Percentiles rank a stretch among this genome's conserved stretches.
Evolutionary conservation across 1,139 yeast species (phyloP).

Genomic region (Taiozyma sp.): DNA sequence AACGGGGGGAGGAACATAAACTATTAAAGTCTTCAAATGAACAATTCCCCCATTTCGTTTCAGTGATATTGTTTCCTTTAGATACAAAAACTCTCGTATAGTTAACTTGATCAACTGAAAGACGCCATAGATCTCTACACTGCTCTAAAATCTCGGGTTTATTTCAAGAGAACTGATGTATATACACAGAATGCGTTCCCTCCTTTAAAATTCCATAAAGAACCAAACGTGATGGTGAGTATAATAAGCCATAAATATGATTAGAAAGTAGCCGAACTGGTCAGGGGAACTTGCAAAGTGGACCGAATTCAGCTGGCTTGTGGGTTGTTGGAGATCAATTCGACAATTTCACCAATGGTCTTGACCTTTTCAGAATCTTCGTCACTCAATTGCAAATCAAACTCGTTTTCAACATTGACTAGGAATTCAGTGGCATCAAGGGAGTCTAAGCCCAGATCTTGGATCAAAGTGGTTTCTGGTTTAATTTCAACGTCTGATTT

Average conservation of each 20-base stretch:
- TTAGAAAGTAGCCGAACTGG: not conserved
- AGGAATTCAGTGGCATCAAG: conserved; percentile 66
- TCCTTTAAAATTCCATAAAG: not conserved
- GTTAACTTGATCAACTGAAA: no score
- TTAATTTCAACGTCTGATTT: conserved; percentile 24
- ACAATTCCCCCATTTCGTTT: no score
- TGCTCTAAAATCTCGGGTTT: not conserved
- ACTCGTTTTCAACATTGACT: conserved; percentile 68
- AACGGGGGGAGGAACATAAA: no score
- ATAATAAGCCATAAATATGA: not conserved
- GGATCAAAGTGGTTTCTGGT: conserved; percentile 25
- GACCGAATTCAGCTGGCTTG: conserved; percentile 24
- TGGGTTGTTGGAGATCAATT: conserved; percentile 41
- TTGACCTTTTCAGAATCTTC: conserved; percentile 60
- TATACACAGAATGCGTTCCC: not conserved
- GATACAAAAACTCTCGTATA: no score
- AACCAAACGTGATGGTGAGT: not conserved
- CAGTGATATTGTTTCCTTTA: no score
- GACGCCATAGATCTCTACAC: not conserved
- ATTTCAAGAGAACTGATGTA: not conserved
- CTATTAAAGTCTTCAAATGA: no score
- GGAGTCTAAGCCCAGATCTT: conserved; percentile 63
- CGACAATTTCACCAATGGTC: conserved; percentile 64
- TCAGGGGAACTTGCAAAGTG: not conserved
- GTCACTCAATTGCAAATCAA: conserved; percentile 65